A percentile compares a stretch with the other conserved stretches of the same genome.
Conservation (phyloP, 768 basidiomycete genomes). For the Kwoniella newhampshirensis region DNA sequence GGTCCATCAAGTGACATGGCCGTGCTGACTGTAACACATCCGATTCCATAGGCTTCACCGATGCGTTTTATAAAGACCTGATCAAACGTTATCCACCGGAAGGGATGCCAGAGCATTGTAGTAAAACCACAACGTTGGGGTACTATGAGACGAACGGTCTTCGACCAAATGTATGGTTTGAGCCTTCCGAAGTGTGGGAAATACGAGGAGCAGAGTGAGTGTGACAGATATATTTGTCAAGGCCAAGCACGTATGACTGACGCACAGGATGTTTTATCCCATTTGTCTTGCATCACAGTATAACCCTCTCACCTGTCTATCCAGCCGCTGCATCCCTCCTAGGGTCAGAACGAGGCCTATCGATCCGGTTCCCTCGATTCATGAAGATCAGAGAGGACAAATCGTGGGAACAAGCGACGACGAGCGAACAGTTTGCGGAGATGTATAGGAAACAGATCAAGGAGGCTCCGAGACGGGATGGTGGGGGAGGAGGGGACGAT, state of each 20-base stretch:
- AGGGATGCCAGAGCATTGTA: constrained; percentile 61
- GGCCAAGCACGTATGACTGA: too few relatives aligned
- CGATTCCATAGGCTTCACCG: constrained; percentile 69
- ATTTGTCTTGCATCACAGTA: constrained; percentile 31
- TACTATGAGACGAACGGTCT: constrained; percentile 49
- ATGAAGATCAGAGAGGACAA: constrained; percentile 74
- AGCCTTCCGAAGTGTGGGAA: constrained; percentile 67
- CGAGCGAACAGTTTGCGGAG: constrained; percentile 66
- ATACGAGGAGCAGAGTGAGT: constrained; percentile 60
- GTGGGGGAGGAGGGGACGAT: constrained; percentile 48
- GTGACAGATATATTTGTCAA: too few relatives aligned
- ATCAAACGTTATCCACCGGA: constrained; percentile 65
- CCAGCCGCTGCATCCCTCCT: constrained; percentile 69
- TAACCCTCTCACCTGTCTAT: constrained; percentile 83
- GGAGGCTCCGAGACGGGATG: constrained; percentile 32
- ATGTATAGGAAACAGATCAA: constrained; percentile 65
- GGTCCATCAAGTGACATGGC: not conserved
- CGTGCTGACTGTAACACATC: constrained; percentile 7
- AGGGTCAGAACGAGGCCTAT: constrained; percentile 67
- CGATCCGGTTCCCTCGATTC: constrained; percentile 85
- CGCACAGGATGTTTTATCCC: too few relatives aligned
- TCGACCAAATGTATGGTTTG: constrained; percentile 55
- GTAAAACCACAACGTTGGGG: constrained; percentile 52
- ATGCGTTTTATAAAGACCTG: constrained; percentile 62
- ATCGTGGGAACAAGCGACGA: constrained; percentile 68